Base-by-base conservation (phyloP, 2,329 filamentous ascomycete species). In the Beauveria asiatica region DNA sequence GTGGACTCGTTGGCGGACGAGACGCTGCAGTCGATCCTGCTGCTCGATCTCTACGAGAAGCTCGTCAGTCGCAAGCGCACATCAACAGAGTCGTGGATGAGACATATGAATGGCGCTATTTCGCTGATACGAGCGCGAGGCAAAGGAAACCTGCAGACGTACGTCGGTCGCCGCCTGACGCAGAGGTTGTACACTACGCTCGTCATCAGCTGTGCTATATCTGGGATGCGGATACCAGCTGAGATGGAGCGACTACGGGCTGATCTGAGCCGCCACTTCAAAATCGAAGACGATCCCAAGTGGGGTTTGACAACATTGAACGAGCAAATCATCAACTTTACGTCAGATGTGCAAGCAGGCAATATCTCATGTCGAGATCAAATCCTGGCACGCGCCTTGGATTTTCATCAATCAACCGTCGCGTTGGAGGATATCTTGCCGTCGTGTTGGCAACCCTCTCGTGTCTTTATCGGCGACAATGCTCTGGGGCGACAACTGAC, bases 41-140 rank as follows among this genome's bases (percentile, higher is more conserved):
- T 69, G 10, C 65, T 69, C 7, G 68, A 69, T 42, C 63, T 68
- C 39, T 69, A 66, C 48, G 67, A 69, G 62, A 69, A 68, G 60
- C 65, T 69, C 46, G 63, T 64, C 27, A 59, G 61, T 6, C 64
- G 65, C 8, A 56, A 64, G 5, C 61, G 46, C 3, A n/a, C 23
- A 3, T 42, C 50, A 1, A 49, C 57, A 1, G 39, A 55, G 2
- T 56, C 65, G 2, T 66, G 65, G 64, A 53, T 61, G 57, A 67
- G 62, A 41, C 67, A 69, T 16, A 59, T 67, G 6, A 60, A 62
- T 5, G 67, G 67, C 0, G 67, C 64, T 27, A 41, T 68, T n/a
- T 57, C 60, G 19, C 46, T 68, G 6, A 58, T 67, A 3, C 53
- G 61, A 7, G 51, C 62, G 13, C 62, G 65, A 16, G 64, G 64